These are phyloP conservation scores for Candida sp. DNA, from an alignment of 1,139 yeast genomes.

Conservation along the genomic window DNA sequence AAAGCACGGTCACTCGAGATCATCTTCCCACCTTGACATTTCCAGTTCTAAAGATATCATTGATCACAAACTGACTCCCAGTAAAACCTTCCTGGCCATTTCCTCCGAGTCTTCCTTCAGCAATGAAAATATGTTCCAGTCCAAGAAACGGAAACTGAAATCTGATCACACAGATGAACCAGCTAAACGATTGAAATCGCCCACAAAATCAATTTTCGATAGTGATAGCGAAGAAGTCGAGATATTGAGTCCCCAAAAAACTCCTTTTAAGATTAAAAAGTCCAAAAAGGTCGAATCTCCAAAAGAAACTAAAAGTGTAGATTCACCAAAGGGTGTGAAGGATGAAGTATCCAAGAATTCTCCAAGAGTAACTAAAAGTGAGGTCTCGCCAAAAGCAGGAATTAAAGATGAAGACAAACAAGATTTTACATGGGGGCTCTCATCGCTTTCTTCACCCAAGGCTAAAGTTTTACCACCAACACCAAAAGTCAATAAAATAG, in stretches of 20 bases:
- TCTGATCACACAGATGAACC: slow-evolving; percentile 23
- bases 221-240: slow-evolving; percentile 6
- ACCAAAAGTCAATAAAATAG: background rate
- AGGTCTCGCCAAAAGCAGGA: background rate
- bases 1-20: too few relatives aligned
- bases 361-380: background rate
- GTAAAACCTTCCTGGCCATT: background rate
- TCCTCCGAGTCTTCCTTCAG: slow-evolving; percentile 20
- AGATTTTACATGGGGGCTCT: background rate
- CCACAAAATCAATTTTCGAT: slow-evolving; percentile 6
- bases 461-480: background rate
- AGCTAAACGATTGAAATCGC: slow-evolving; percentile 5
- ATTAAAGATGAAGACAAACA: background rate
- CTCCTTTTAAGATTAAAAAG: background rate
- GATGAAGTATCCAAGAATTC: background rate
- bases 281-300: background rate
- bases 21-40: background rate
- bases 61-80: background rate
- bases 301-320: background rate
- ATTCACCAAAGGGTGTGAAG: too few relatives aligned
- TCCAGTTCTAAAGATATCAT: background rate
- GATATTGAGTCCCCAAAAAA: slow-evolving; percentile 1
- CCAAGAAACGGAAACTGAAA: slow-evolving; percentile 19
- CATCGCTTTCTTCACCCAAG: background rate
- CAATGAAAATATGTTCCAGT: slow-evolving; percentile 40